These are phyloP conservation scores for Beauveria sp. DNA, from an alignment of 2,329 filamentous ascomycete genomes.

Conservation along the genomic window DNA sequence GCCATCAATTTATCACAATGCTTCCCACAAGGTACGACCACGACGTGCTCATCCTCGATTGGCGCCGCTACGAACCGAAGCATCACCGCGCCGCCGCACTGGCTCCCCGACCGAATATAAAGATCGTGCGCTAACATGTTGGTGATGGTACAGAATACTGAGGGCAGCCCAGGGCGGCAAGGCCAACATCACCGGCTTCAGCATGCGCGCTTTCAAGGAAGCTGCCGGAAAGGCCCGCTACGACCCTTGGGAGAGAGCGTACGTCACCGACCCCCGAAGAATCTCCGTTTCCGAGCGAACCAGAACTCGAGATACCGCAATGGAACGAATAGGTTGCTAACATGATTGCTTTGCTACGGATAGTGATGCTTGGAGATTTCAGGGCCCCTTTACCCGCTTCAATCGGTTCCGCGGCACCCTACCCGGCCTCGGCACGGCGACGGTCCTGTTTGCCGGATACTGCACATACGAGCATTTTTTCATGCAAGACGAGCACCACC, in stretches of 20 bases:
- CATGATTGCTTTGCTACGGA: not conserved
- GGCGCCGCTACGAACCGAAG: not conserved
- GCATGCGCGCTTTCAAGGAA: constrained; percentile 70
- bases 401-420: constrained; percentile 85
- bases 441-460: constrained; percentile 84
- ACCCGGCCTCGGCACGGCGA: constrained; percentile 86
- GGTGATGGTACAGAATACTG: constrained; percentile 30
- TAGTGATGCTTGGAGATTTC: constrained; percentile 95
- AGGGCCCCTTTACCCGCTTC: constrained; percentile 75
- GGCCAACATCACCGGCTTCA: constrained; percentile 87
- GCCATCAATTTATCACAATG: constrained; percentile 24
- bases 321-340: not conserved
- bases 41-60: not conserved
- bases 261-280: constrained; percentile 25
- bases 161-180: constrained; percentile 45
- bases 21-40: constrained; percentile 31
- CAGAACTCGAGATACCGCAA: not conserved
- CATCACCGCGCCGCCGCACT: not conserved
- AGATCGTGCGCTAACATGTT: not conserved
- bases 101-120: not conserved
- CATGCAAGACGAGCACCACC: constrained; percentile 62
- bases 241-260: constrained; percentile 61
- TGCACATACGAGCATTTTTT: constrained; percentile 87
- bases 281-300: not conserved
- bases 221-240: constrained; percentile 56